Evolutionary conservation across 2,329 filamentous ascomycete species (phyloP), one percentile per base, ranked within the genome.

Genomic region (Botrytis tulipae): DNA sequence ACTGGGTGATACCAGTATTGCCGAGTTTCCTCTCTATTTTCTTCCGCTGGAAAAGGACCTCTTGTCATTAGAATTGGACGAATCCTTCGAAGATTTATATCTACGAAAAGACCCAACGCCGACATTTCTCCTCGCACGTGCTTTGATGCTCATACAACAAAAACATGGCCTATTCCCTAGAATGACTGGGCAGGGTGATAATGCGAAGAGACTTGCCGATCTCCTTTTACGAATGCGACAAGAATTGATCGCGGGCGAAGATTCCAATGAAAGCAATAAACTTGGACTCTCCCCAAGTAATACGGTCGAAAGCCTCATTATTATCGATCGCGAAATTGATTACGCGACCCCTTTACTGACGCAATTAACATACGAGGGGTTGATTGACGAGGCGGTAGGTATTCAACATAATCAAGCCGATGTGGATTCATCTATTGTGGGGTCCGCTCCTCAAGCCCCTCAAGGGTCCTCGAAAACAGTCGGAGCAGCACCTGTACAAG

Each of bases 251-350:
- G 93, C 94, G 63, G 92, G 93, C 32, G 94, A 97, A 80, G 91
- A 93, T 78, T 89, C 87, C 61, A 86, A 84, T 73, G 91, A 90
- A 73, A 85, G 86, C 73, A 83, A 85, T 71, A 88, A 87, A 77
- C 85, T 91, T 62, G 92, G 92, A 10, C 85, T 97, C 40, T 91
- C 93, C 18, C 95, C 96, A 20, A 98, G 96, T 82, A 92, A 92
- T 18, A 91, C 91, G 10, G 93, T 94, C 66, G 96, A 99, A 82
- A 97, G 92, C 80, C 86, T 98, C 74, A 95, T 99, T 79, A 92
- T 99, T 75, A 94, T 99, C 72, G 96, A 99, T 82, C 92, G 96
- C 68, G 95, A 98, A 81, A 92, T 97, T 72, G 96, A 99, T 82
- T 94, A 96, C 79, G 93, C 95, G 25, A 98, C 96, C 1, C 92